Evolutionary conservation across 768 basidiomycete genomes (phyloP).

Genomic region (Tricholoma sp.): DNA sequence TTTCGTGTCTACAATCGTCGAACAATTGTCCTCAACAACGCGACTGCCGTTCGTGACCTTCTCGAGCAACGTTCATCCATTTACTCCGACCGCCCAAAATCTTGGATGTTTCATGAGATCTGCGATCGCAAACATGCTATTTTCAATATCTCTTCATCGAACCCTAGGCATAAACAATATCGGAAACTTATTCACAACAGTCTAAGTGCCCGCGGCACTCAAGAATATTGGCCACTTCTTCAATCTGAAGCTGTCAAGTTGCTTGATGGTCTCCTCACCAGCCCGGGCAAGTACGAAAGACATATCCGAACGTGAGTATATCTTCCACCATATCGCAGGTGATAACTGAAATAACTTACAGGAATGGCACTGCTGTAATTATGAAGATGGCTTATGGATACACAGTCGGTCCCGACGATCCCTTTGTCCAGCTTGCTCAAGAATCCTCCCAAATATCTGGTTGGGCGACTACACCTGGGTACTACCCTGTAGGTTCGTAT

Average conservation of each 20-base stretch:
- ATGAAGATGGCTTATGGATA: conserved; percentile 43
- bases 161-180: conserved; percentile 34
- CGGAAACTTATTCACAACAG: conserved; percentile 35
- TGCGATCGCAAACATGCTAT: conserved; percentile 36
- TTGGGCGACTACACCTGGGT: conserved; percentile 35
- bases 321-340: background rate
- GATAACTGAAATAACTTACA: conserved; percentile 8
- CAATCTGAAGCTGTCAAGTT: conserved; percentile 31
- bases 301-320: conserved; percentile 34
- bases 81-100: conserved; percentile 51
- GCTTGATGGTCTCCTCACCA: conserved; percentile 25
- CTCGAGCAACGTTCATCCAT: conserved; percentile 45
- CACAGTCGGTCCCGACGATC: conserved; percentile 30
- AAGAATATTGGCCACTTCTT: conserved; percentile 29
- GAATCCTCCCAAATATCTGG: conserved; percentile 36
- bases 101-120: conserved; percentile 39
- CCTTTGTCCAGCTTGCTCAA: conserved; percentile 34
- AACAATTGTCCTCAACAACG: conserved; percentile 46
- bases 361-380: conserved; percentile 34
- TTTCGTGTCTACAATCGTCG: conserved; percentile 40
- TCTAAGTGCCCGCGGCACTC: conserved; percentile 30
- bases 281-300: conserved; percentile 26
- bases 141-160: conserved; percentile 38
- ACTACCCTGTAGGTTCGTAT: conserved; percentile 31
- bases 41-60: conserved; percentile 38